phyloP scores from a whole-genome alignment of 2,329 filamentous ascomycete genomes.

The Pestalotiopsis sp. region DNA sequence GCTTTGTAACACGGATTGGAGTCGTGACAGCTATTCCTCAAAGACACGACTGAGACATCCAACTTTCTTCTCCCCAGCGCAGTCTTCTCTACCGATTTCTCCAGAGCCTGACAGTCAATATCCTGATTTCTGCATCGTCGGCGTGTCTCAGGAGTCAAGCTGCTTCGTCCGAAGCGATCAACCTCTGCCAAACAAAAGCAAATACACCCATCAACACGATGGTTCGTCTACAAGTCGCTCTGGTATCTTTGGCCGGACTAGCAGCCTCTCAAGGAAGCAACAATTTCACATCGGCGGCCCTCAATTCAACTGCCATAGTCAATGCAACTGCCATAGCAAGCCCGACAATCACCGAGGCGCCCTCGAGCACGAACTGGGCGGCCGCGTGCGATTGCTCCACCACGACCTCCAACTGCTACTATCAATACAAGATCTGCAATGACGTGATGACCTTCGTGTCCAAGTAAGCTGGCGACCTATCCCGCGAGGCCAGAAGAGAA shows the following conservation, averaged over 20 bases:
- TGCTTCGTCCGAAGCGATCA: not conserved
- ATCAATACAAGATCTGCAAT: conserved; percentile 1
- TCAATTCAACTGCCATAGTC: not conserved
- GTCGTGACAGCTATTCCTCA: not conserved
- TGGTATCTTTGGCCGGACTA: not conserved
- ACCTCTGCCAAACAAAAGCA: not conserved
- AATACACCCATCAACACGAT: not conserved
- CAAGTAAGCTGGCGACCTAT: not conserved
- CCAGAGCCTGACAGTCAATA: not conserved
- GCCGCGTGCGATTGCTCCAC: not conserved
- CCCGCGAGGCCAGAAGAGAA: not conserved
- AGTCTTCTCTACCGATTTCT: not conserved
- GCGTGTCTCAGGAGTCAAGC: not conserved
- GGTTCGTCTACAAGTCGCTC: not conserved
- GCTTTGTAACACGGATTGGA: not conserved
- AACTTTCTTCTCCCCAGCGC: not conserved
- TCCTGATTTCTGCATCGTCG: not conserved
- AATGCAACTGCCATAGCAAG: not conserved
- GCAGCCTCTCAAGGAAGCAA: not conserved
- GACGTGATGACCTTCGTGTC: conserved; percentile 2
- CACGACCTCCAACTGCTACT: not conserved
- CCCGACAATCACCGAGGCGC: not conserved
- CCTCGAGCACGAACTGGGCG: not conserved
- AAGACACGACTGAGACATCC: not conserved
- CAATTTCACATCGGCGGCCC: not conserved